Conservation (phyloP, 2,329 filamentous ascomycete species). For the Ophiostoma sp. region DNA sequence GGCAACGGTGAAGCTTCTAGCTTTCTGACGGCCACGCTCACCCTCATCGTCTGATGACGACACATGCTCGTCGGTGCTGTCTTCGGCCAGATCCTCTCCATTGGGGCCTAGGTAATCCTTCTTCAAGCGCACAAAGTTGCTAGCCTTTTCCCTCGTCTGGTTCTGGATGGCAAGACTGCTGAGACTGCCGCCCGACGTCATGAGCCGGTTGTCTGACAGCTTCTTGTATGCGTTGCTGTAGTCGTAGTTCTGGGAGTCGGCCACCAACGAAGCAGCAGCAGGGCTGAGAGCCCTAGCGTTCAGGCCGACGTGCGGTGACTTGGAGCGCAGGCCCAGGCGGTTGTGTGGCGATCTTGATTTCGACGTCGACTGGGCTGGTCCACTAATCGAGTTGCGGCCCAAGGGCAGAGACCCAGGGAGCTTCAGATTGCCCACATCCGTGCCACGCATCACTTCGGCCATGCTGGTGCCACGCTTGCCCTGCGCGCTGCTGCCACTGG, state of each 20-base stretch:
- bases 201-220: slow-evolving; percentile 65
- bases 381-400: slow-evolving; percentile 40
- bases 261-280: slow-evolving; percentile 42
- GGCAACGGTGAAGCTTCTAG: slow-evolving; percentile 41
- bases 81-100: slow-evolving; percentile 58
- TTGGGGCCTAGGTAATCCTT: slow-evolving; percentile 64
- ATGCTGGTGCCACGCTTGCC: slow-evolving; percentile 34
- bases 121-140: slow-evolving; percentile 50
- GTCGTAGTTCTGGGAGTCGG: slow-evolving; percentile 59
- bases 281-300: slow-evolving; percentile 37
- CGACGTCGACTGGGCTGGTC: slow-evolving; percentile 22
- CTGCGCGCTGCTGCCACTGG: slow-evolving; percentile 30
- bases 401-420: slow-evolving; percentile 38
- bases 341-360: slow-evolving; percentile 52
- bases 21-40: slow-evolving; percentile 53
- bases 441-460: slow-evolving; percentile 49
- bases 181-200: slow-evolving; percentile 57
- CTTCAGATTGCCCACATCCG: slow-evolving; percentile 46
- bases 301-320: slow-evolving; percentile 39
- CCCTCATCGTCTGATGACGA: slow-evolving; percentile 62
- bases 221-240: slow-evolving; percentile 64
- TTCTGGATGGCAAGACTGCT: slow-evolving; percentile 54
- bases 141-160: slow-evolving; percentile 37
- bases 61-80: slow-evolving; percentile 60
- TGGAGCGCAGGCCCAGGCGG: slow-evolving; percentile 46